Base-by-base conservation (phyloP, 2,329 filamentous ascomycete genomes). In the Pseudogymnoascus destructans region DNA sequence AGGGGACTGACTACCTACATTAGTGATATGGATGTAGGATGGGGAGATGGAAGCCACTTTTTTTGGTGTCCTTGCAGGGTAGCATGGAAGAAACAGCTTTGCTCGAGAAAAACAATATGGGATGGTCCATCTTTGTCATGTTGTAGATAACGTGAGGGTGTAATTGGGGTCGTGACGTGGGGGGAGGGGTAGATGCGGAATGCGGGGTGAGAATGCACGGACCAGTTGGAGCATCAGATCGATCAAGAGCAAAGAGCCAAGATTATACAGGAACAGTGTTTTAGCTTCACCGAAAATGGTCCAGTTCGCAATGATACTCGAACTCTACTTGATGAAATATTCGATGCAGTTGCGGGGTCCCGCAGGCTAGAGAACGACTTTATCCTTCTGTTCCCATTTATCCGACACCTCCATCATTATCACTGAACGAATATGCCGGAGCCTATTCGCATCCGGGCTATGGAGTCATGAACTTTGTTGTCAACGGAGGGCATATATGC, bases 311-410 rank as follows among this genome's bases (percentile, higher is more conserved):
- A 17, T 52, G 19, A 52, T 17, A 3, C 23, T n/a, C n/a, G n/a
- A 49, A 58, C 27, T 33, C 65, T 64, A 3, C 61, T 67, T 27
- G 55, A 62, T 59, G 17, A 59, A 9, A 35, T 59, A 7, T 67
- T 67, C 36, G 59, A 58, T 21, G 46, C 60, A 23, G 40, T 64
- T 11, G 64, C 72, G 4, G 59, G 67, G 17, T 70, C 1, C 65
- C 73, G 4, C 61, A 8, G 23, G 42, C 42, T 5, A 49, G 23
- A 27, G 42, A 49, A 3, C 42, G 62, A 1, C 63, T 73, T 32
- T 78, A 73, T 60, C 74, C 74, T 0, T 54, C 69, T 5, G 68
- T 69, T 3, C 70, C 73, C 1, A 36, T 67, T 1, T 69, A 70
- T 13, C 66, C 70, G 0, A 52, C 73, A 27, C 71, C 72, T 3